Percentiles rank a stretch among this genome's conserved stretches.
Conservation (phyloP, 768 basidiomycete species). For the Termitomyces sp. region DNA sequence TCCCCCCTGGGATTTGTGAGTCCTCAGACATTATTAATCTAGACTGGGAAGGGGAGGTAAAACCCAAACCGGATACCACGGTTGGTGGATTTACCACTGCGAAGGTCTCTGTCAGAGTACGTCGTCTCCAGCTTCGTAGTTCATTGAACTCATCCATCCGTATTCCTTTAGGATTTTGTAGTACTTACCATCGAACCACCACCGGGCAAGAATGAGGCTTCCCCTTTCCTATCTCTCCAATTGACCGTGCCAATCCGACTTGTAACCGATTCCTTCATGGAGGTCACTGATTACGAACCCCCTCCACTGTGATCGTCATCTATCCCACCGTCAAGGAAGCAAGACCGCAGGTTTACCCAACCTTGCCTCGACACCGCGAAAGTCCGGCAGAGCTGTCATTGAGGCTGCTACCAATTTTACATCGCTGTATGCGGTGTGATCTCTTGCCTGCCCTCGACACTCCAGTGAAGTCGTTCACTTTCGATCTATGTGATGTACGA, state of each 20-base stretch:
- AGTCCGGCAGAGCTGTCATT: no score
- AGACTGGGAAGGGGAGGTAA: slow-evolving; percentile 61
- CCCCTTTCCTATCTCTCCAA: slow-evolving; percentile 34
- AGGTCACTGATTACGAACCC: slow-evolving; percentile 15
- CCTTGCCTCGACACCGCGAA: neutral
- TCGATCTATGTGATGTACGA: neutral
- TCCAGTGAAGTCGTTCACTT: neutral
- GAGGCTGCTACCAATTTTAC: neutral
- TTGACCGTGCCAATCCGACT: slow-evolving; percentile 51
- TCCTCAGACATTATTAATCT: slow-evolving; percentile 30
- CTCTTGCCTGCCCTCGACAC: neutral
- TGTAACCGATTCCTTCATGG: slow-evolving; percentile 52
- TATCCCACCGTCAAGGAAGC: neutral
- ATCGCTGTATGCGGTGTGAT: no score
- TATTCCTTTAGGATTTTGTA: slow-evolving; percentile 50
- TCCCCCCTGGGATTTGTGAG: slow-evolving; percentile 31
- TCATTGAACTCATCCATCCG: neutral
- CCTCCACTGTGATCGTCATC: neutral
- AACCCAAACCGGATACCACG: slow-evolving; percentile 30
- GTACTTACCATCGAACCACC: slow-evolving; percentile 43
- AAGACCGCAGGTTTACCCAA: neutral
- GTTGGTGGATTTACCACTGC: slow-evolving; percentile 45
- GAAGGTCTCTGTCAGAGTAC: slow-evolving; percentile 40
- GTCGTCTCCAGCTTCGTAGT: slow-evolving; percentile 1
- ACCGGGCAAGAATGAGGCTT: slow-evolving; percentile 19